Percentiles rank a stretch among this genome's conserved stretches.
Conservation (phyloP, 2,329 filamentous ascomycete genomes). For the Aspergillus sp. region DNA sequence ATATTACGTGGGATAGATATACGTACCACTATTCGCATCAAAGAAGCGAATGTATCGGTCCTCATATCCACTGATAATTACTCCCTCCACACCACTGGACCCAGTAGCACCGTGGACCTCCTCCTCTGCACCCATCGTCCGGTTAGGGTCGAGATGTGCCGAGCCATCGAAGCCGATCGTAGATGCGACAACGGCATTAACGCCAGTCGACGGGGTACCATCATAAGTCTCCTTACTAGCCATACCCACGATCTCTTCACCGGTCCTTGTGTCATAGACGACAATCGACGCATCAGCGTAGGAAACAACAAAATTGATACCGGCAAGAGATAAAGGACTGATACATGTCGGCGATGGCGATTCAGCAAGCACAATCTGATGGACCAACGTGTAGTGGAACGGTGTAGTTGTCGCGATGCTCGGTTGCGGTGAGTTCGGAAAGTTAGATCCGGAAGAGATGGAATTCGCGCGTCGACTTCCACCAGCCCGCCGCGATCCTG, state of each 20-base stretch:
- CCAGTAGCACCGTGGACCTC: slow-evolving; percentile 75
- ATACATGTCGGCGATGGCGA: slow-evolving; percentile 81
- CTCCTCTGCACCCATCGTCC: slow-evolving; percentile 62
- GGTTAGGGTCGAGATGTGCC: slow-evolving; percentile 54
- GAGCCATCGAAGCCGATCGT: slow-evolving; percentile 69
- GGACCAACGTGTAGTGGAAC: slow-evolving; percentile 81
- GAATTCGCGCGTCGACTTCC: slow-evolving; percentile 83
- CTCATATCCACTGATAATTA: slow-evolving; percentile 94
- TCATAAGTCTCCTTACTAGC: slow-evolving; percentile 92
- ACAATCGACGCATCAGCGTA: slow-evolving; percentile 86
- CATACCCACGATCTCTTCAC: slow-evolving; percentile 89
- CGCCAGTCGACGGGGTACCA: slow-evolving; percentile 70
- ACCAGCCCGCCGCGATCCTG: slow-evolving; percentile 62
- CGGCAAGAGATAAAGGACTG: slow-evolving; percentile 72
- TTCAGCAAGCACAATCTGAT: slow-evolving; percentile 69
- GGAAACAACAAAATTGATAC: slow-evolving; percentile 86
- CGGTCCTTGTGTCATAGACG: slow-evolving; percentile 85
- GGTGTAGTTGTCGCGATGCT: slow-evolving; percentile 77
- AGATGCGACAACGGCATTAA: slow-evolving; percentile 86
- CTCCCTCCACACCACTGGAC: slow-evolving; percentile 76
- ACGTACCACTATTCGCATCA: slow-evolving; percentile 95
- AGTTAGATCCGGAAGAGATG: slow-evolving; percentile 88
- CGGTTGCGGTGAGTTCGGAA: slow-evolving; percentile 83
- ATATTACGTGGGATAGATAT: not conserved
- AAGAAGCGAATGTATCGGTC: slow-evolving; percentile 95